Evolutionary conservation across 805 yeast species (phyloP).

Genomic region (Candida sanyiensis): DNA sequence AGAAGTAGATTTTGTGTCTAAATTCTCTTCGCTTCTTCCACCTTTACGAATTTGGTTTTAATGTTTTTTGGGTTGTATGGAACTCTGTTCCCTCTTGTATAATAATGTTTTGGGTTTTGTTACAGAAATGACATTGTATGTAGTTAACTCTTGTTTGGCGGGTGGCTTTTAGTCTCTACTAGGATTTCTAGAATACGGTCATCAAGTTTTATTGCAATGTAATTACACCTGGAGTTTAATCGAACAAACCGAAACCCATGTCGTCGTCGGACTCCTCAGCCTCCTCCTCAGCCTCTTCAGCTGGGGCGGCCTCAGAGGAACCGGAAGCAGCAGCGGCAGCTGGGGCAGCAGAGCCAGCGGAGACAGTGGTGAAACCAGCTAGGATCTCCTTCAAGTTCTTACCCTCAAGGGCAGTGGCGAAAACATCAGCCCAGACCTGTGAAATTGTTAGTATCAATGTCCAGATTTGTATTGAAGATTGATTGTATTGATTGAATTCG

Average conservation of each 20-base stretch:
- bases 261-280: constrained; percentile 72
- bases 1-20: constrained; percentile 55
- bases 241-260: constrained; percentile 91
- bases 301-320: constrained; percentile 49
- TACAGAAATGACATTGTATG: too few species aligned
- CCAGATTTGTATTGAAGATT: too few species aligned
- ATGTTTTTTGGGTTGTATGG: constrained; percentile 6
- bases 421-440: constrained; percentile 72
- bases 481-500: too few species aligned
- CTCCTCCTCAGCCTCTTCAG: constrained; percentile 53
- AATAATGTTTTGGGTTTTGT: constrained; percentile 10
- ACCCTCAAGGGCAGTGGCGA: constrained; percentile 77
- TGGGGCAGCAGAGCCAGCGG: constrained; percentile 47
- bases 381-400: constrained; percentile 68
- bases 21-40: not conserved
- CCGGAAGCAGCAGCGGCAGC: constrained; percentile 42
- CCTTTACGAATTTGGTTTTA: constrained; percentile 5
- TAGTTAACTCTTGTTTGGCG: too few species aligned
- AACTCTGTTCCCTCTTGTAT: constrained; percentile 5
- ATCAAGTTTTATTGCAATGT: constrained; percentile 1
- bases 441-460: constrained; percentile 22
- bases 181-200: constrained; percentile 3
- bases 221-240: constrained; percentile 38
- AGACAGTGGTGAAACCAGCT: constrained; percentile 47
- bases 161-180: too few species aligned